Evolutionary conservation across 352 stramenopile species (phyloP).

Genomic region (Saprolegnia parasitica): DNA sequence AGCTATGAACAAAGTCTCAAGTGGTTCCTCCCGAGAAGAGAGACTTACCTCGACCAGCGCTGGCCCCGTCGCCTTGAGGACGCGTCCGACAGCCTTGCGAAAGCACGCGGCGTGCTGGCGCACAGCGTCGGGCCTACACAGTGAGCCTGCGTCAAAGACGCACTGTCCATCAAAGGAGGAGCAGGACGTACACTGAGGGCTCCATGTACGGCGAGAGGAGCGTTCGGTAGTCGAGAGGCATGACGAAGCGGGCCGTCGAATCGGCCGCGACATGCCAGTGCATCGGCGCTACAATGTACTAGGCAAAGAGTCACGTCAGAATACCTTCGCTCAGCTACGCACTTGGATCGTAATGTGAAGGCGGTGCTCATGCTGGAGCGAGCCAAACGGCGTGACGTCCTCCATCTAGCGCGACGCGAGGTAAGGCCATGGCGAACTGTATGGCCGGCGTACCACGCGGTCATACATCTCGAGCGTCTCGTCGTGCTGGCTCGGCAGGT

Average conservation of each 20-base stretch:
- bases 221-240: background rate
- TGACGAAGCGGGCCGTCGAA: background rate
- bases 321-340: too few relatives aligned
- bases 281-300: constrained; percentile 18
- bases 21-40: too few relatives aligned
- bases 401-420: background rate
- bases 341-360: constrained; percentile 17
- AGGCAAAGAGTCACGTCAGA: background rate
- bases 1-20: too few relatives aligned
- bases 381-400: background rate
- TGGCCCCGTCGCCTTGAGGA: background rate
- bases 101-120: background rate
- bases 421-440: background rate
- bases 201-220: constrained; percentile 2
- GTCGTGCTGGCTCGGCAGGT: background rate
- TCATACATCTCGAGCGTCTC: constrained; percentile 13
- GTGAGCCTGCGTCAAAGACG: background rate
- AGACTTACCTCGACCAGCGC: background rate
- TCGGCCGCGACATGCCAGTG: background rate
- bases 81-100: background rate
- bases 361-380: background rate
- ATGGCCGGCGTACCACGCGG: constrained; percentile 6
- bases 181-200: background rate
- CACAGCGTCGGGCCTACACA: background rate
- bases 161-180: background rate